These are phyloP conservation scores for Globisporangium camurandrum DNA, from an alignment of 352 stramenopile genomes.

Conservation along the genomic window DNA sequence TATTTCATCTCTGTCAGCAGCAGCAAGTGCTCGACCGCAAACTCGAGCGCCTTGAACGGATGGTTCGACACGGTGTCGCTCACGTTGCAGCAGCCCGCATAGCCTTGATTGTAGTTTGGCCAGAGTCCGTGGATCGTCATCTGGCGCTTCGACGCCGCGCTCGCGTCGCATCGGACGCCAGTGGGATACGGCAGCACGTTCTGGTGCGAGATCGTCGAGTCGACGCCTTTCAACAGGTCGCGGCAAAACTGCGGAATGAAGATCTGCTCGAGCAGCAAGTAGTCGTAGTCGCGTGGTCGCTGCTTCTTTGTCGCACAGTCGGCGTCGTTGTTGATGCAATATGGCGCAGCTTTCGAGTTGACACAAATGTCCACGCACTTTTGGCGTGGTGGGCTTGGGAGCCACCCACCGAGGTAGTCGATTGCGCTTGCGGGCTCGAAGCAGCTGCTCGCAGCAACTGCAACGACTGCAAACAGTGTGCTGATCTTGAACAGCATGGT, in stretches of 20 bases:
- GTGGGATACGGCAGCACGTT: conserved; percentile 57
- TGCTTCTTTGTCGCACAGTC: conserved; percentile 55
- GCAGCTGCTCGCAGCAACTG: not conserved
- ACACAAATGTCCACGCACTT: conserved; percentile 73
- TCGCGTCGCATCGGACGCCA: conserved; percentile 30
- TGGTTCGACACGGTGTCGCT: conserved; percentile 40
- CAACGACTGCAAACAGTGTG: conserved; percentile 4
- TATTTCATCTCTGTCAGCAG: conserved; percentile 47
- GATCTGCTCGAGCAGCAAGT: conserved; percentile 68
- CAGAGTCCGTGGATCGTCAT: conserved; percentile 74
- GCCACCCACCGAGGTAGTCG: conserved; percentile 59
- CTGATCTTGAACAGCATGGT: conserved; percentile 8
- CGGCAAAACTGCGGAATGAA: conserved; percentile 79
- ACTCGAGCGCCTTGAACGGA: conserved; percentile 38
- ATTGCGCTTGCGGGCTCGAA: conserved; percentile 12
- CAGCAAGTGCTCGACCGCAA: conserved; percentile 33
- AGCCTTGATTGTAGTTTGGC: conserved; percentile 68
- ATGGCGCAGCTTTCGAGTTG: conserved; percentile 37
- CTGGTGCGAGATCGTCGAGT: conserved; percentile 73
- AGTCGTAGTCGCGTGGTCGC: conserved; percentile 64
- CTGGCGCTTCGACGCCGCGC: conserved; percentile 37
- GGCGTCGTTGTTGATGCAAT: conserved; percentile 40
- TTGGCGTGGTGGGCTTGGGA: conserved; percentile 23
- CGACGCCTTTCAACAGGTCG: conserved; percentile 55
- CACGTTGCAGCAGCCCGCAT: conserved; percentile 62